phyloP scores from a whole-genome alignment of 2,329 filamentous ascomycete species.

The Lachnellula arida region DNA sequence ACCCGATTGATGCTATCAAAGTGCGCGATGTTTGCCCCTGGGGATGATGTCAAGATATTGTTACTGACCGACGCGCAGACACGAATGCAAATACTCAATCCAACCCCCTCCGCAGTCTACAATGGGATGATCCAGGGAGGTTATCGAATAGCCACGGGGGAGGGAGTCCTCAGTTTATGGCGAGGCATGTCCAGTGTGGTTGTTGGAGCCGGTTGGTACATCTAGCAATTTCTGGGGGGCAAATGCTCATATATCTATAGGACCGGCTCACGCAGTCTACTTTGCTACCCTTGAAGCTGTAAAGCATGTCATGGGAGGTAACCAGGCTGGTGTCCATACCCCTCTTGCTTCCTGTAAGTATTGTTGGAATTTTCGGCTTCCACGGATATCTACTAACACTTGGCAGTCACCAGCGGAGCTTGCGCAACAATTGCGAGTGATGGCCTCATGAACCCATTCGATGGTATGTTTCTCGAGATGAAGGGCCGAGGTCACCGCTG shows the following conservation, averaged over 20 bases:
- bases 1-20: slow-evolving; percentile 97
- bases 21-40: slow-evolving; percentile 41
- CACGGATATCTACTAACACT: slow-evolving; percentile 32
- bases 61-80: slow-evolving; percentile 54
- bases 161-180: slow-evolving; percentile 91
- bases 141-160: slow-evolving; percentile 83
- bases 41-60: slow-evolving; percentile 6
- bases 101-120: slow-evolving; percentile 74
- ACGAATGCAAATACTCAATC: slow-evolving; percentile 94
- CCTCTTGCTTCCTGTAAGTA: slow-evolving; percentile 81
- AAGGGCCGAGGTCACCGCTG: slow-evolving; percentile 8
- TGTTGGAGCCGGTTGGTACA: slow-evolving; percentile 75
- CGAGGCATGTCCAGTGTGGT: slow-evolving; percentile 95
- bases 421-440: slow-evolving; percentile 95
- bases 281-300: slow-evolving; percentile 98
- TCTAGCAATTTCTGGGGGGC: background rate
- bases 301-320: slow-evolving; percentile 93
- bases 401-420: slow-evolving; percentile 79
- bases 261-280: slow-evolving; percentile 94
- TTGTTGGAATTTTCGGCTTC: background rate
- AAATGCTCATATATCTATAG: slow-evolving; percentile 43
- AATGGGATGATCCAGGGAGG: slow-evolving; percentile 88
- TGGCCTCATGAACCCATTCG: slow-evolving; percentile 98
- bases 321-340: slow-evolving; percentile 81
- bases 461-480: slow-evolving; percentile 54